phyloP scores from a whole-genome alignment of 306 rosid species.

The Hippophae gyantsensis region DNA sequence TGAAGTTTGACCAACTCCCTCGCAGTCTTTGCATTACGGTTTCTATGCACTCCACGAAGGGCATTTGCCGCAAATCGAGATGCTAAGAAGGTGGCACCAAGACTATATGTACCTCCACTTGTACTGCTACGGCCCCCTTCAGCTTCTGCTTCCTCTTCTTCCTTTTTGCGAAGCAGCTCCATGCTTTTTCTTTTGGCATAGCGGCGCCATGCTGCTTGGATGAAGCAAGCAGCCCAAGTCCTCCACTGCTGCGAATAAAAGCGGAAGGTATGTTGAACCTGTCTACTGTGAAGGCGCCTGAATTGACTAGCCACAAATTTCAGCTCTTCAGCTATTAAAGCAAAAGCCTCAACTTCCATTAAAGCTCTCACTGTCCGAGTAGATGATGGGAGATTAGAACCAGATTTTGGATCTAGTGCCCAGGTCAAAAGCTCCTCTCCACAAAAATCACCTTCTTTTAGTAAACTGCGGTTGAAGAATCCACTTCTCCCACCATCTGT shows the following conservation, averaged over 20 bases:
- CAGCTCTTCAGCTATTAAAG: constrained; percentile 78
- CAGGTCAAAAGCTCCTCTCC: constrained; percentile 98
- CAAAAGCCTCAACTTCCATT: constrained; percentile 90
- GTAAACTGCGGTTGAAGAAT: constrained; percentile 76
- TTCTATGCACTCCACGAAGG: constrained; percentile 84
- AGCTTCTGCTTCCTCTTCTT: constrained; percentile 47
- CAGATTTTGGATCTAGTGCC: constrained; percentile 96
- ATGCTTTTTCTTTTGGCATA: constrained; percentile 67
- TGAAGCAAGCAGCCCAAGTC: constrained; percentile 98
- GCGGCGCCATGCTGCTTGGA: constrained; percentile 99
- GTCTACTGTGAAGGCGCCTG: constrained; percentile 96
- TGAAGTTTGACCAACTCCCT: constrained; percentile 75
- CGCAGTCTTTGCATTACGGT: constrained; percentile 68
- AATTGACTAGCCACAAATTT: constrained; percentile 95
- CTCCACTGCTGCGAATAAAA: constrained; percentile 99
- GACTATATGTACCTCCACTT: constrained; percentile 56
- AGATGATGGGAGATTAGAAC: constrained; percentile 87
- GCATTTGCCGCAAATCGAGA: constrained; percentile 89
- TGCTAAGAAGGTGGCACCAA: constrained; percentile 83
- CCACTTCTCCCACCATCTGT: constrained; percentile 98
- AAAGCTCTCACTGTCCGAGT: constrained; percentile 81
- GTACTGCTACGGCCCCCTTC: constrained; percentile 35
- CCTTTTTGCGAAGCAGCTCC: constrained; percentile 79
- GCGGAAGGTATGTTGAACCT: constrained; percentile 96
- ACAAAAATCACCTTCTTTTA: constrained; percentile 85